phyloP scores from a whole-genome alignment of 257 asterid species.

The Misopates orontium region DNA sequence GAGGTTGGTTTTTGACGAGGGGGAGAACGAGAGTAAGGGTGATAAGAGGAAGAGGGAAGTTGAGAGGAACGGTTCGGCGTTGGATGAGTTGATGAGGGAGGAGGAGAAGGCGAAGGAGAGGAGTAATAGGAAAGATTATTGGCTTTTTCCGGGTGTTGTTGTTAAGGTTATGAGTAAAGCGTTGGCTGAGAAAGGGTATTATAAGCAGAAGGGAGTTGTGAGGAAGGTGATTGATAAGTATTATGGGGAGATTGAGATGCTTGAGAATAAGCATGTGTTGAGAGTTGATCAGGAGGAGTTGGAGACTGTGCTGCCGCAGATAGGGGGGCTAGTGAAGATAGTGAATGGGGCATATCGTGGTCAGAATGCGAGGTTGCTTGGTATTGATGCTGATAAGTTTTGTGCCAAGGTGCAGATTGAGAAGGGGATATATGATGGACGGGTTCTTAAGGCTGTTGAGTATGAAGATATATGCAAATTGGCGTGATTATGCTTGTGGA shows the following conservation, averaged over 20 bases:
- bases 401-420: constrained; percentile 86
- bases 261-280: constrained; percentile 80
- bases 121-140: constrained; percentile 85
- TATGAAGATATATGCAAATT: constrained; percentile 88
- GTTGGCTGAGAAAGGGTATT: constrained; percentile 79
- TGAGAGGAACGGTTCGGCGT: constrained; percentile 45
- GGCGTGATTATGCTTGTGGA: constrained; percentile 36
- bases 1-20: constrained; percentile 53
- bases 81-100: constrained; percentile 88
- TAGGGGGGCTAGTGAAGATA: constrained; percentile 83
- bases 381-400: constrained; percentile 58
- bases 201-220: constrained; percentile 86
- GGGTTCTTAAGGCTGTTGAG: constrained; percentile 78
- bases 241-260: constrained; percentile 91
- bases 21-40: constrained; percentile 42
- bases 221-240: constrained; percentile 75
- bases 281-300: constrained; percentile 94
- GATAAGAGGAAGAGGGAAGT: constrained; percentile 43
- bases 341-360: constrained; percentile 94
- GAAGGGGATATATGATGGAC: constrained; percentile 87
- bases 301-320: constrained; percentile 94
- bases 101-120: constrained; percentile 79
- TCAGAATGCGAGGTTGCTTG: constrained; percentile 65
- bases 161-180: constrained; percentile 92
- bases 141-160: constrained; percentile 81